phyloP scores from a whole-genome alignment of 2,329 filamentous ascomycete genomes.

The Pezicula neosporulosa region DNA sequence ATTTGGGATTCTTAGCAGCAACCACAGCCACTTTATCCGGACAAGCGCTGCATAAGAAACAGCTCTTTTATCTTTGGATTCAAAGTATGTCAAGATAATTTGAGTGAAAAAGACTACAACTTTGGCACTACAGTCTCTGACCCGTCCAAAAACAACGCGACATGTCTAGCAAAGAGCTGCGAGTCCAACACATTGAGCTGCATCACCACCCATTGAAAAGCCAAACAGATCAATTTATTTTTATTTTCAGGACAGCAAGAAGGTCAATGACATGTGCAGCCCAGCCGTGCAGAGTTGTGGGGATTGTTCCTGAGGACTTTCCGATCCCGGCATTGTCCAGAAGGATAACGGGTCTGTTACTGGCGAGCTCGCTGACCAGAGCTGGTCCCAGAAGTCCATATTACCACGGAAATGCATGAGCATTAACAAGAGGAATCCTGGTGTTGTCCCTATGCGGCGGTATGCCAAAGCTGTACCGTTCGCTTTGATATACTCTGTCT shows the following conservation, averaged over 20 bases:
- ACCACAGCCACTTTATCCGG: neutral
- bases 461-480: slow-evolving; percentile 22
- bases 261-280: slow-evolving; percentile 26
- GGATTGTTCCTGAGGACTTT: slow-evolving; percentile 27
- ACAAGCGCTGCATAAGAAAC: neutral
- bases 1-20: slow-evolving; percentile 28
- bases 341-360: slow-evolving; percentile 27
- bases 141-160: slow-evolving; percentile 14
- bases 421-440: slow-evolving; percentile 23
- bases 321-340: slow-evolving; percentile 34
- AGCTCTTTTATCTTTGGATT: neutral
- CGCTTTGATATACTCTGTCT: slow-evolving; percentile 15
- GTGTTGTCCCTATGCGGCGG: slow-evolving; percentile 13
- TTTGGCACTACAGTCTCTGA: neutral
- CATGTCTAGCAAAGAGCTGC: slow-evolving; percentile 12
- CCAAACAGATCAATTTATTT: slow-evolving; percentile 31
- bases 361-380: slow-evolving; percentile 30
- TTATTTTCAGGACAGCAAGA: slow-evolving; percentile 23
- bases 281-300: slow-evolving; percentile 24
- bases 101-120: neutral
- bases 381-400: slow-evolving; percentile 25
- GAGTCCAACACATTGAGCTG: slow-evolving; percentile 29
- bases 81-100: neutral
- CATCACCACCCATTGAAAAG: slow-evolving; percentile 33
- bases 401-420: slow-evolving; percentile 25